Base-by-base conservation (phyloP, 2,329 filamentous ascomycete species). In the Fusarium tjaetaba region DNA sequence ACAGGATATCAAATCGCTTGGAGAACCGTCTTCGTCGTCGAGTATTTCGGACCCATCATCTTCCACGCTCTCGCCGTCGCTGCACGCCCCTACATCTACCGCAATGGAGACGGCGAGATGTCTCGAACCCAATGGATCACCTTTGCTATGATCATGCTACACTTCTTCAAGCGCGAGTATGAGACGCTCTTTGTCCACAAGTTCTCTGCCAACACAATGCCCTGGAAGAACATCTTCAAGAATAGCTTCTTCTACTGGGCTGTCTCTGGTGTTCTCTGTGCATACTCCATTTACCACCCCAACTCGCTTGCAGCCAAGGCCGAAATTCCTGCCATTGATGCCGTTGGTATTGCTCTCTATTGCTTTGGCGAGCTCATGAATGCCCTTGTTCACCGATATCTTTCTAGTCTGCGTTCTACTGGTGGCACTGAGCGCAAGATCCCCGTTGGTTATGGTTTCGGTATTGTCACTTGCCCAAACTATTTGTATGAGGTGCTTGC, bases 231-330 rank as follows among this genome's bases (percentile, higher is more conserved):
- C 86, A 94, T 99, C 81, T 92, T 98, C 89, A 96, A 96, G 85
- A 99, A 99, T 88, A 94, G 92, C 75, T 90, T 89, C 75, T 96
- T 98, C 86, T 99, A 99, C 89, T 99, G 96, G 96, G 79, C 92
- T 39, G 84, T 96, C 62, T 92, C 93, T 9, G 96, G 96, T 55
- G 80, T 95, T 32, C 89, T 96, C 78, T 91, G 96, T 78, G 94
- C 94, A 49, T 93, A 92, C 85, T 95, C 93, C 87, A 89, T 96
- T 78, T 98, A 98, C 86, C 88, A 89, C 16, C 95, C 95, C 11
- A 88, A 85, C 73, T 91, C 93, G 9, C 87, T 90, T 22, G 89
- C 94, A 3, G 91, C 93, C 34, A 85, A 84, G 22, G 83, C 85
- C 26, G 80, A 84, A 55, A 75, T 84, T 60, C 84, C 84, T 7